Conservation (phyloP, 2,329 filamentous ascomycete genomes). For the Penicillium fuscoglaucum region DNA sequence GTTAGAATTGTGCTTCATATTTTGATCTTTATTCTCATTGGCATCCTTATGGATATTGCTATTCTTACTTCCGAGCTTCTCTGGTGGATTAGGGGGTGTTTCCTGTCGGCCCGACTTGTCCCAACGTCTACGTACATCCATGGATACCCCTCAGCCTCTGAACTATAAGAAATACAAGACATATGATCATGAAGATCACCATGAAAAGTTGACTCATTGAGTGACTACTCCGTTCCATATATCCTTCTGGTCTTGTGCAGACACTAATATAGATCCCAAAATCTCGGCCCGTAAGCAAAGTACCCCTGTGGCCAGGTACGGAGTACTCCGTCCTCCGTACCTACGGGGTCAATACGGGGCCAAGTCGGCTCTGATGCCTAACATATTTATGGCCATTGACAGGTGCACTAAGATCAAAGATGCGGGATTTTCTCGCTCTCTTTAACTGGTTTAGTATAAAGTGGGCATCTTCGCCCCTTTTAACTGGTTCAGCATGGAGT, state of each 20-base stretch:
- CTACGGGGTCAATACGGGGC: background rate
- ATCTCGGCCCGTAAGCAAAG: conserved; percentile 3
- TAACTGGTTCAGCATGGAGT: background rate
- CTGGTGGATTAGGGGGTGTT: background rate
- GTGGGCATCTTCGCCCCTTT: background rate
- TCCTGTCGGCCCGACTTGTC: conserved; percentile 3
- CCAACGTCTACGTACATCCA: background rate
- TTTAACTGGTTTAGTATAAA: background rate
- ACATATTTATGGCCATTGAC: background rate
- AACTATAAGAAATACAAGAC: background rate
- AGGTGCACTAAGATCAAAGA: background rate
- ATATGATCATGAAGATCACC: background rate
- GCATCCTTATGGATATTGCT: background rate
- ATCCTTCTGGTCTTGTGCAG: background rate
- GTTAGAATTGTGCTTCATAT: background rate
- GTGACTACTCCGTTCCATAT: background rate
- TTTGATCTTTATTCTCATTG: conserved; percentile 1
- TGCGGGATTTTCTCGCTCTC: conserved; percentile 2
- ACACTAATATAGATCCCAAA: background rate
- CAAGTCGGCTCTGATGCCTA: background rate
- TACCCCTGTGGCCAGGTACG: background rate
- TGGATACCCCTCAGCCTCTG: background rate
- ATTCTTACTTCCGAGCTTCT: background rate
- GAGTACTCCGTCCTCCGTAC: background rate
- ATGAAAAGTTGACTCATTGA: background rate